Percentiles rank a stretch among this genome's conserved stretches.
Conservation (phyloP, 116 monocot genomes). For the Thalassia testudinum region DNA sequence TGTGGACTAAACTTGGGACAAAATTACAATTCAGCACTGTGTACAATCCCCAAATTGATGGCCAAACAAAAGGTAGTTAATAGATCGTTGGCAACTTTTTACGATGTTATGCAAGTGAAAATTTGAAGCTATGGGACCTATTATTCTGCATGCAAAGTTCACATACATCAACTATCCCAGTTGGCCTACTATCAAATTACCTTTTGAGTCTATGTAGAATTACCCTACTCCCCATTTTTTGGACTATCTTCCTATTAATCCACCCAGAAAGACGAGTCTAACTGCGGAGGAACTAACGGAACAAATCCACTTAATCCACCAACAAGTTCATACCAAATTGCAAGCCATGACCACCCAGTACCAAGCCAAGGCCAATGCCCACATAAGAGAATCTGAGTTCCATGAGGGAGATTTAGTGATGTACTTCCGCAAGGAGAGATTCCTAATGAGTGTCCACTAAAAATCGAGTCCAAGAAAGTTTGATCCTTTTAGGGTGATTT, state of each 20-base stretch:
- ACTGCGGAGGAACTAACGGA: background rate
- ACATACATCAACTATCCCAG: background rate
- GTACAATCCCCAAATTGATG: no score
- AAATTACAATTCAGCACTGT: no score
- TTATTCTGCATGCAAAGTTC: background rate
- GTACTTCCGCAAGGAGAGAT: constrained; percentile 1
- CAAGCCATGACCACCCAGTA: background rate
- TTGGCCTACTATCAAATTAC: background rate
- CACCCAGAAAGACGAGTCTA: background rate
- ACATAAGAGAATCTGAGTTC: background rate
- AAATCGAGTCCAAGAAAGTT: background rate
- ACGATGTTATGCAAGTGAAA: background rate
- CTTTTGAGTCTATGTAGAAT: background rate
- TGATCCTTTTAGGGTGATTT: background rate
- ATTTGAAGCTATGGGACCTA: background rate
- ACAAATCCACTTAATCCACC: background rate
- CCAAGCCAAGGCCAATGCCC: background rate
- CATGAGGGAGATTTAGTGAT: background rate
- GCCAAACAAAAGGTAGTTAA: no score
- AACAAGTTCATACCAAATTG: background rate
- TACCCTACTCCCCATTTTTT: no score
- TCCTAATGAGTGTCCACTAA: background rate
- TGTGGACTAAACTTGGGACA: background rate
- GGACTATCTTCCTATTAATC: no score
- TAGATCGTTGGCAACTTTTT: no score